Conservation (phyloP, 768 basidiomycete species). For the Floccularia luteovirens region DNA sequence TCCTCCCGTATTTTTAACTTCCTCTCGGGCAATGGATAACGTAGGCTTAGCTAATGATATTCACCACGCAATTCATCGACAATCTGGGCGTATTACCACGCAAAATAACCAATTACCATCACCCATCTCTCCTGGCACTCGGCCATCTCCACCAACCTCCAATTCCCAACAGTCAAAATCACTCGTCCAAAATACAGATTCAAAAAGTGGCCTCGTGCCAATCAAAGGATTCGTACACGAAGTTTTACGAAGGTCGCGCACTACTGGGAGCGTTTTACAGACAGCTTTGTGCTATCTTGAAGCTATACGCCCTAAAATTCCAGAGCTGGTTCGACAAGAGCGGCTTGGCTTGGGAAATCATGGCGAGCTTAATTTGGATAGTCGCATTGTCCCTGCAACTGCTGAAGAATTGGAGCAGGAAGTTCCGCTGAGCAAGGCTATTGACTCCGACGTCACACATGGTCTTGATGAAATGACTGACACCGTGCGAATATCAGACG, state of each 20-base stretch:
- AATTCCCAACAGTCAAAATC: neutral
- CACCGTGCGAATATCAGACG: slow-evolving; percentile 35
- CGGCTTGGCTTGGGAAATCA: slow-evolving; percentile 32
- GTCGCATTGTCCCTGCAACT: slow-evolving; percentile 33
- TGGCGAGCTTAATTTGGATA: slow-evolving; percentile 31
- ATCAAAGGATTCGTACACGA: slow-evolving; percentile 82
- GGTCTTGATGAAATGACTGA: slow-evolving; percentile 22
- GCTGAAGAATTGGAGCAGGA: slow-evolving; percentile 35
- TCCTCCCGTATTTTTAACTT: slow-evolving; percentile 38
- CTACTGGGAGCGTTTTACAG: slow-evolving; percentile 77
- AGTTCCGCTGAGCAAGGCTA: slow-evolving; percentile 18
- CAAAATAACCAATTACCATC: slow-evolving; percentile 42
- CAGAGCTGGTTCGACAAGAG: slow-evolving; percentile 51
- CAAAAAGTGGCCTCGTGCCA: slow-evolving; percentile 39
- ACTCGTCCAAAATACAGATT: slow-evolving; percentile 10
- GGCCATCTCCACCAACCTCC: slow-evolving; percentile 15
- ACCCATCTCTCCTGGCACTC: slow-evolving; percentile 32
- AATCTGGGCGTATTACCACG: slow-evolving; percentile 4
- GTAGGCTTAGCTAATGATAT: slow-evolving; percentile 9
- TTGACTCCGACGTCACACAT: slow-evolving; percentile 10
- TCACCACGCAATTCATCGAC: slow-evolving; percentile 3
- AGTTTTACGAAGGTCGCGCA: slow-evolving; percentile 79
- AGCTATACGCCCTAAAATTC: slow-evolving; percentile 66
- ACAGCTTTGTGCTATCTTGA: slow-evolving; percentile 86
- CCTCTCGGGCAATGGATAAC: slow-evolving; percentile 21